phyloP scores from a whole-genome alignment of 2,329 filamentous ascomycete genomes.

The Metarhizium rileyi region DNA sequence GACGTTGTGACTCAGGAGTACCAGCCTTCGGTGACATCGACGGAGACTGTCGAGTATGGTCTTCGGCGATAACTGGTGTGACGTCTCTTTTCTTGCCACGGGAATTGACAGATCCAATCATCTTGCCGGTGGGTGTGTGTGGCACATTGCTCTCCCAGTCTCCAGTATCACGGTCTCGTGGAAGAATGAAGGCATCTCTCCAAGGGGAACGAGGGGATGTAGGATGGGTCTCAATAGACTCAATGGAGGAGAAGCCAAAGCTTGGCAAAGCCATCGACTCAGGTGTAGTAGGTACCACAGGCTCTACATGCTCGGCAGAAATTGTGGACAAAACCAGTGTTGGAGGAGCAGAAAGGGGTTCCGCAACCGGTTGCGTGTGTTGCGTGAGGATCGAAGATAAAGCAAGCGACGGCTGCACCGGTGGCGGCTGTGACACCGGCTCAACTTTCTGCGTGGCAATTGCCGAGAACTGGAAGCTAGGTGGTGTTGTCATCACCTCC shows the following conservation, averaged over 20 bases:
- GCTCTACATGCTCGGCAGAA: slow-evolving; percentile 26
- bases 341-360: slow-evolving; percentile 15
- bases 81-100: slow-evolving; percentile 32
- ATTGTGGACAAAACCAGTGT: slow-evolving; percentile 28
- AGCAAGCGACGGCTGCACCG: slow-evolving; percentile 15
- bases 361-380: slow-evolving; percentile 16
- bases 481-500: slow-evolving; percentile 9
- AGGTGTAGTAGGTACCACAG: slow-evolving; percentile 14
- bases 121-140: slow-evolving; percentile 28
- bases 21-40: slow-evolving; percentile 29
- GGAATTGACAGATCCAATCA: slow-evolving; percentile 34
- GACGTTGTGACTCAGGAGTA: slow-evolving; percentile 45
- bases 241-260: slow-evolving; percentile 20
- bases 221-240: slow-evolving; percentile 35
- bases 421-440: slow-evolving; percentile 20
- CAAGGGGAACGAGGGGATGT: slow-evolving; percentile 39
- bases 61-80: slow-evolving; percentile 49
- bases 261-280: slow-evolving; percentile 21
- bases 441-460: slow-evolving; percentile 28
- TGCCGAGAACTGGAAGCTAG: slow-evolving; percentile 23
- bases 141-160: slow-evolving; percentile 22
- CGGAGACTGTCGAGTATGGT: slow-evolving; percentile 49
- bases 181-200: slow-evolving; percentile 47
- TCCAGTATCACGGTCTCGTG: slow-evolving; percentile 31
- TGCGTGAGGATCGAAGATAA: slow-evolving; percentile 24